A percentile compares a stretch with the other conserved stretches of the same genome.
Conservation (phyloP, 2,329 filamentous ascomycete species). For the Aspergillus chevalieri region DNA sequence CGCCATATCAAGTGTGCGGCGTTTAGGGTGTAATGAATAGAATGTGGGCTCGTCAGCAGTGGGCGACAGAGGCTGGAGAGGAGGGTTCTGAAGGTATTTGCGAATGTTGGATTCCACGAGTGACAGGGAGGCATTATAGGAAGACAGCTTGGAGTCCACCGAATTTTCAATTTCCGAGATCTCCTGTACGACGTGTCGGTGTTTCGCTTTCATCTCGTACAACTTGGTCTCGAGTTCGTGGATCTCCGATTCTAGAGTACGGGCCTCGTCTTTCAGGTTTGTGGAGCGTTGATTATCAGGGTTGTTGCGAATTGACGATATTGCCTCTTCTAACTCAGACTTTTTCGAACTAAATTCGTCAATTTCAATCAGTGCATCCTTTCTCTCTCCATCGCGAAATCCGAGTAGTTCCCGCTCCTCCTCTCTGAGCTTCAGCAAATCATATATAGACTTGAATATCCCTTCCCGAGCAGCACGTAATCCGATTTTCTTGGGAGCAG, state of each 20-base stretch:
- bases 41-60: conserved; percentile 35
- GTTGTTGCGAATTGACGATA: conserved; percentile 44
- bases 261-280: conserved; percentile 46
- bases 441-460: conserved; percentile 52
- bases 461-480: conserved; percentile 50
- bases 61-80: conserved; percentile 33
- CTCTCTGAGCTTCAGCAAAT: conserved; percentile 51
- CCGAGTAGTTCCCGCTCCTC: conserved; percentile 50
- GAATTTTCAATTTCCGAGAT: conserved; percentile 51
- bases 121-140: conserved; percentile 51
- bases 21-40: conserved; percentile 48
- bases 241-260: conserved; percentile 51
- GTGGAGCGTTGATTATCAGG: conserved; percentile 40
- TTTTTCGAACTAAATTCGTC: conserved; percentile 47
- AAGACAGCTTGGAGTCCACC: conserved; percentile 53
- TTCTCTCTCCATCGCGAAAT: conserved; percentile 39
- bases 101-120: conserved; percentile 51
- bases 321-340: conserved; percentile 45
- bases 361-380: conserved; percentile 45
- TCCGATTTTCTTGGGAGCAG: conserved; percentile 42
- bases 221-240: conserved; percentile 52
- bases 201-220: conserved; percentile 49
- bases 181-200: conserved; percentile 48
- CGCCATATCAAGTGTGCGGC: conserved; percentile 56
- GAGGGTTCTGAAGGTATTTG: conserved; percentile 47